Conservation (phyloP, 176 grass and related monocot genomes). For the Carex parvula region DNA sequence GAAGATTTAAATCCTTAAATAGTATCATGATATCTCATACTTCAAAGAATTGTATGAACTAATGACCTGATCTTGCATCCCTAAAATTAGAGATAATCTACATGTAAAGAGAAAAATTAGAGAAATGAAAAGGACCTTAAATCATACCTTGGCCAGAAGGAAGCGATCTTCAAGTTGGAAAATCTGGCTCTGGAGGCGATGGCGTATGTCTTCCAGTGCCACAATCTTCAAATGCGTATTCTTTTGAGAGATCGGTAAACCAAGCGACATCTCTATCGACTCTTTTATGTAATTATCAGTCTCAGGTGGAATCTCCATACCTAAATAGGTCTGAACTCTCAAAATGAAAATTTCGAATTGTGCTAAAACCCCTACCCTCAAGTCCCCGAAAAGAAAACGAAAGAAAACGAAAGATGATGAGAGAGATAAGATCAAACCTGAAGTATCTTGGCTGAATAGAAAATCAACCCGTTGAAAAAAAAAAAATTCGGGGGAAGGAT, state of each 20-base stretch:
- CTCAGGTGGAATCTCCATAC: slow-evolving; percentile 14
- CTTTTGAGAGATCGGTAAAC: slow-evolving; percentile 23
- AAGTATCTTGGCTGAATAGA: neutral
- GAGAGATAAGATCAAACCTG: slow-evolving; percentile 4
- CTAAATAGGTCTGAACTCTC: neutral
- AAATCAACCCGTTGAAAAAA: neutral
- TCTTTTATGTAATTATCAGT: slow-evolving; percentile 22
- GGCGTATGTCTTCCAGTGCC: slow-evolving; percentile 8
- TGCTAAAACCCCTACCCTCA: neutral
- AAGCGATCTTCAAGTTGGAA: slow-evolving; percentile 20
- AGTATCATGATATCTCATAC: neutral
- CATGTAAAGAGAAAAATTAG: neutral
- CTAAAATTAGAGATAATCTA: neutral
- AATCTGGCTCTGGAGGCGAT: slow-evolving; percentile 26
- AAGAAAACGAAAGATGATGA: neutral
- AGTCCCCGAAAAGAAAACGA: neutral
- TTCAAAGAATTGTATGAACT: neutral
- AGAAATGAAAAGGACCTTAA: neutral
- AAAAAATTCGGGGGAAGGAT: neutral
- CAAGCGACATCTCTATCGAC: slow-evolving; percentile 17
- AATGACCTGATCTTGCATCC: neutral
- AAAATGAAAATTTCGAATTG: neutral
- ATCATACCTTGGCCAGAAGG: neutral
- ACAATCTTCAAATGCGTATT: slow-evolving; percentile 18
- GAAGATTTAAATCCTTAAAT: neutral